These are phyloP conservation scores for Ligustrum vulgare DNA, from an alignment of 257 asterid species.

Conservation along the genomic window DNA sequence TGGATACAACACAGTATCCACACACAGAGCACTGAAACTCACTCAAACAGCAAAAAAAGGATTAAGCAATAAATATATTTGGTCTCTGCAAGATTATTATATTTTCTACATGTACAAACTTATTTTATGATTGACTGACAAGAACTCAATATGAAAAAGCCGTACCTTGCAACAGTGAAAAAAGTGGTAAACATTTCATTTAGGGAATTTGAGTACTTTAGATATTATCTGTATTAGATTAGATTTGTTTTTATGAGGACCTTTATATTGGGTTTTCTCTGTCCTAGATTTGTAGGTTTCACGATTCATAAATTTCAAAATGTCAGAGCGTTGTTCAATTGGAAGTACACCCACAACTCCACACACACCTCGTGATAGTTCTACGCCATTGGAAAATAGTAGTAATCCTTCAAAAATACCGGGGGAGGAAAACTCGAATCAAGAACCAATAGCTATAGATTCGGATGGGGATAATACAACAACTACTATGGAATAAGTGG, in stretches of 20 bases:
- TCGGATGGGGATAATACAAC: no score
- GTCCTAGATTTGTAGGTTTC: no score
- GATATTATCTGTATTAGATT: not conserved
- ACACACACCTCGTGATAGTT: no score
- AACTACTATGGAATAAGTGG: no score
- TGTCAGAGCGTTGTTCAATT: no score
- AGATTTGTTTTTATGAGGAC: not conserved
- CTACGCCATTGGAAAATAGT: no score
- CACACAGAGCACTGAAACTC: not conserved
- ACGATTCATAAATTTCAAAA: no score
- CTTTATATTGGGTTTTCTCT: no score
- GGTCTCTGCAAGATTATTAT: not conserved
- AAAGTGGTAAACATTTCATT: constrained; percentile 80
- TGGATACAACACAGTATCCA: not conserved
- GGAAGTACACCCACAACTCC: no score
- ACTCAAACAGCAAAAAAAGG: not conserved
- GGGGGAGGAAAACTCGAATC: no score
- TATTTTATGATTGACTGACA: not conserved
- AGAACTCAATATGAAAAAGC: constrained; percentile 16
- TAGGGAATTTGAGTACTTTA: constrained; percentile 9
- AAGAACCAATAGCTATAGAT: no score
- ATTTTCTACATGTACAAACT: not conserved
- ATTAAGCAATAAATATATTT: constrained; percentile 23
- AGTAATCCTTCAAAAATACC: no score
- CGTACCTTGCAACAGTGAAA: constrained; percentile 77